Conservation (phyloP, 2,329 filamentous ascomycete species). For the Aspergillus latus region DNA sequence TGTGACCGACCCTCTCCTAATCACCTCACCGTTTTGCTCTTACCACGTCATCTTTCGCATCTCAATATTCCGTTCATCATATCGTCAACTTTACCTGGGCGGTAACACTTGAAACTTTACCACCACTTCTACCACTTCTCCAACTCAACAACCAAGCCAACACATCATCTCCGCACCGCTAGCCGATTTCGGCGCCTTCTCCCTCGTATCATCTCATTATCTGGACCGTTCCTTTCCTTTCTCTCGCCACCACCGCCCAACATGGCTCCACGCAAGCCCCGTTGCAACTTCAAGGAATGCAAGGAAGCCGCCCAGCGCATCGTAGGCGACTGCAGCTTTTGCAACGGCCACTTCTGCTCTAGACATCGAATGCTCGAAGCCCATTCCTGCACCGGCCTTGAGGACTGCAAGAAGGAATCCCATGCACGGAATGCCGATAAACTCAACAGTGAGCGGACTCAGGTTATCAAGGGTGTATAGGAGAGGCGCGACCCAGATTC, state of each 20-base stretch:
- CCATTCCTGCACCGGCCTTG: slow-evolving; percentile 87
- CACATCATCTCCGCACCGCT: slow-evolving; percentile 10
- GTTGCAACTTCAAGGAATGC: slow-evolving; percentile 88
- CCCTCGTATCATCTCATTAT: slow-evolving; percentile 9
- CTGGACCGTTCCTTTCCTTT: slow-evolving; percentile 8
- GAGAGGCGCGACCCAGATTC: neutral
- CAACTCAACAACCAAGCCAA: neutral
- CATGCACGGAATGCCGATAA: slow-evolving; percentile 92
- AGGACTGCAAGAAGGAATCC: slow-evolving; percentile 97
- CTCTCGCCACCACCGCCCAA: slow-evolving; percentile 21
- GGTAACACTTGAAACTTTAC: neutral
- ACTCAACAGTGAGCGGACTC: slow-evolving; percentile 87
- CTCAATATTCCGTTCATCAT: neutral
- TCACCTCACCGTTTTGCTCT: neutral
- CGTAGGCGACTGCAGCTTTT: slow-evolving; percentile 95
- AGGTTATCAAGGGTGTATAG: slow-evolving; percentile 88
- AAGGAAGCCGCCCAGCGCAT: slow-evolving; percentile 85
- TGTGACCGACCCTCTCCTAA: slow-evolving; percentile 5
- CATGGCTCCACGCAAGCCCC: slow-evolving; percentile 57
- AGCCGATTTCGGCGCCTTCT: slow-evolving; percentile 14
- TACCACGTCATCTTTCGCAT: slow-evolving; percentile 9
- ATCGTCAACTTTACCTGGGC: neutral
- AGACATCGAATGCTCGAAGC: slow-evolving; percentile 93
- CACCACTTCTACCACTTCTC: neutral
- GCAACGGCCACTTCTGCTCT: slow-evolving; percentile 88